Percentiles rank a stretch among this genome's conserved stretches.
phyloP scores from a whole-genome alignment of 805 yeast species.

The Priceomyces medius region DNA sequence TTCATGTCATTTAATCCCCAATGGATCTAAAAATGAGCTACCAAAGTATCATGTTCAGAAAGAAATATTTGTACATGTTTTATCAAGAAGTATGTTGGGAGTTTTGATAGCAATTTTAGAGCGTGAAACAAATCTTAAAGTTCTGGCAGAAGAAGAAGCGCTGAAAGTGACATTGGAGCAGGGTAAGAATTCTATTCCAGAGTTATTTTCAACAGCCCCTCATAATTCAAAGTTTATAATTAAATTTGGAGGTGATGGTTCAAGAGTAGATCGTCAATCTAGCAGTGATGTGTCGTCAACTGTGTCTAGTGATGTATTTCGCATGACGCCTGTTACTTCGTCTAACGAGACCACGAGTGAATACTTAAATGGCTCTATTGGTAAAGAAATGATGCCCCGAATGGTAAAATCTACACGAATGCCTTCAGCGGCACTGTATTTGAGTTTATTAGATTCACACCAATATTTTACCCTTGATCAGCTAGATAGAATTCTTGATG shows the following conservation, averaged over 20 bases:
- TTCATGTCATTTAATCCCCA: not conserved
- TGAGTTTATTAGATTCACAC: not conserved
- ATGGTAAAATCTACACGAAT: not conserved
- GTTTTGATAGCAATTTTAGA: constrained; percentile 24
- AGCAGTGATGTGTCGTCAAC: no score
- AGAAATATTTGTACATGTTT: constrained; percentile 19
- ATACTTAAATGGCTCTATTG: not conserved
- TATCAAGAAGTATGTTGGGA: constrained; percentile 19
- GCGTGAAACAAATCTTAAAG: constrained; percentile 13
- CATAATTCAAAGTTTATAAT: not conserved
- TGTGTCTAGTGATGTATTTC: no score
- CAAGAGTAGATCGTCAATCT: no score
- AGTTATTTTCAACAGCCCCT: constrained; percentile 9
- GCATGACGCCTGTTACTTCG: not conserved
- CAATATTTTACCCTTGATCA: not conserved
- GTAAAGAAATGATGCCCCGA: no score
- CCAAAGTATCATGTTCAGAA: constrained; percentile 14
- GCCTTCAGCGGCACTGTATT: not conserved
- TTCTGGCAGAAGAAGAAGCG: constrained; percentile 16
- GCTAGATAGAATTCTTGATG: constrained; percentile 12
- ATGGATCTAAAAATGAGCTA: not conserved
- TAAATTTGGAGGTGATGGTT: not conserved
- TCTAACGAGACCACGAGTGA: not conserved
- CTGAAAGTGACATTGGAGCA: constrained; percentile 17
- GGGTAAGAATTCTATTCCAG: constrained; percentile 18